Evolutionary conservation across 176 grass and related monocot species (phyloP), one percentile per base, ranked within the genome.

Genomic region (Hyparrhenia diplandra): DNA sequence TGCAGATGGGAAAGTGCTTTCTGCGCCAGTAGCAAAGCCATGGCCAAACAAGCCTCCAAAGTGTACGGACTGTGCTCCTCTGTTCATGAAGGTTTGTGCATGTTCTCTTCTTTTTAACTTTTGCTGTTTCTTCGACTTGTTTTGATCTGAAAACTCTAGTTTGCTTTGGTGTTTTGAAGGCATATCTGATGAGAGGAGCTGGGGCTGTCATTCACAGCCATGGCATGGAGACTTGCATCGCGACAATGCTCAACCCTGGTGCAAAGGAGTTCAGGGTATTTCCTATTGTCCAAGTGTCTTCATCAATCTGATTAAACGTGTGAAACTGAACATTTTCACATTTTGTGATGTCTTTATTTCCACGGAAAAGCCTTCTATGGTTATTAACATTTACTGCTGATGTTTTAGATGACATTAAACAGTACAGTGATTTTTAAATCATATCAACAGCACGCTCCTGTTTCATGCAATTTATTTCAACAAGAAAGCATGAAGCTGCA

Each of bases 201-300:
- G 95, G 95, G 77, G 95, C 92, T 74, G 88, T 92, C 65, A 98
- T 98, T 87, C 95, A 98, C 75, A 98, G 95, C 66, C 95, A 98
- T 87, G 95, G 95, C 25, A 98, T 98, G 84, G 95, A 95, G 77
- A 89, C 92, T 71, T 98, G 95, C 83, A 80, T 98, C 12, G 90
- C 88, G 37, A 91, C 95, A 10, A 98, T 98, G 95, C 78, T 98
- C 18, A 73, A 89, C 84, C 95, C 95, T 80, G 81, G 72, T 68
- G 80, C 88, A 64, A 98, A 98, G 84, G 95, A 98, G 84, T 95
- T 98, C 79, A 90, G 80, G 83, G 95, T 98, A 82, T 88, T 68
- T 37, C 76, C 27, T 73, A 58, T 32, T n/a, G 41, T 62, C 52
- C 64, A 82, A 54, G 32, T 77, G 2, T 52, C 73, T 25, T 40